Conservation (phyloP, 164 flowering plant species). For the Taxillus chinensis region DNA sequence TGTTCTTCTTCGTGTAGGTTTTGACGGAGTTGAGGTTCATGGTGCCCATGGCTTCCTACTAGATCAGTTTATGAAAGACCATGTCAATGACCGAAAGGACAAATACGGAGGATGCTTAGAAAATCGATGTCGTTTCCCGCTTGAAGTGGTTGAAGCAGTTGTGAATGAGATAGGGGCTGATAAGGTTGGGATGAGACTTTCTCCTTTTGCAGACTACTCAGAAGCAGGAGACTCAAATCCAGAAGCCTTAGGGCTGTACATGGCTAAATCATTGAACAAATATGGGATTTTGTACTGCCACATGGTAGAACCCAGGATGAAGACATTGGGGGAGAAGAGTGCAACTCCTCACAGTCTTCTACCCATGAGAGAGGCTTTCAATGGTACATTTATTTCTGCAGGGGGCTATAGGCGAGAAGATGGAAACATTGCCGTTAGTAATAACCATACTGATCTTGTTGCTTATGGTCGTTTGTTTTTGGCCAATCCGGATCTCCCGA, state of each 20-base stretch:
- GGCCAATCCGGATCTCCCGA: neutral
- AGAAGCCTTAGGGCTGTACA: neutral
- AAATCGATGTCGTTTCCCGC: neutral
- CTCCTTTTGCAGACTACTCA: neutral
- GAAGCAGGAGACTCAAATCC: constrained; percentile 1
- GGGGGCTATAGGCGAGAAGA: neutral
- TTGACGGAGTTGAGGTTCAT: neutral
- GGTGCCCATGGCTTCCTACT: neutral
- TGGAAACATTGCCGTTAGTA: neutral
- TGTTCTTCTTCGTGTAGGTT: neutral
- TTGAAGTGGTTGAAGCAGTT: neutral
- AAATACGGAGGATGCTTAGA: constrained; percentile 1
- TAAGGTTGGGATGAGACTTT: neutral
- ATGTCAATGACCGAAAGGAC: neutral
- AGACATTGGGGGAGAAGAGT: neutral
- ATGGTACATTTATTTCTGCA: neutral
- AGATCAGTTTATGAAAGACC: neutral
- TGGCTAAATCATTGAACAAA: neutral
- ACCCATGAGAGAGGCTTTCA: neutral
- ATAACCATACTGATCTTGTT: neutral
- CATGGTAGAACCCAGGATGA: constrained; percentile 2
- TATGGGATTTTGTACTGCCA: neutral
- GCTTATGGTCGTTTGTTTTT: constrained; percentile 1
- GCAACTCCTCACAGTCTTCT: neutral
- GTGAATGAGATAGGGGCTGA: constrained; percentile 3